phyloP scores from a whole-genome alignment of 345 rosid species.

The Populus tremula region DNA sequence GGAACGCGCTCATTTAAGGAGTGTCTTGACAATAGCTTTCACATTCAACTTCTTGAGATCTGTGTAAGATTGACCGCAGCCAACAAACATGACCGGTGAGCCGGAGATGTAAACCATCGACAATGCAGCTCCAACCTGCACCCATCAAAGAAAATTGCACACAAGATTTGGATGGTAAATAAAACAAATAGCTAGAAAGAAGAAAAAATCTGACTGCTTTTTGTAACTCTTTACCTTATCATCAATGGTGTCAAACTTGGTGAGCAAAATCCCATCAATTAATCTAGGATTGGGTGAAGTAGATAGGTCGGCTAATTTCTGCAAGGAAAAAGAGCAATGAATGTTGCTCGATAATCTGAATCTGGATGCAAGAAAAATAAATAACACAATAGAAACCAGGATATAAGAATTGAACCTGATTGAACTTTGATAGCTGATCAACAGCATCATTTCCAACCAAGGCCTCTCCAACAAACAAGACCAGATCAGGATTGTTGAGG shows the following conservation, averaged over 20 bases:
- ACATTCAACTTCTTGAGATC: slow-evolving; percentile 92
- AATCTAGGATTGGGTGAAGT: slow-evolving; percentile 60
- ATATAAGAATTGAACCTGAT: slow-evolving; percentile 55
- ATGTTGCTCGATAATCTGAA: slow-evolving; percentile 10
- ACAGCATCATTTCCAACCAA: slow-evolving; percentile 98
- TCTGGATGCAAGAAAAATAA: neutral
- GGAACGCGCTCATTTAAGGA: slow-evolving; percentile 59
- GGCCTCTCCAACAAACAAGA: slow-evolving; percentile 98
- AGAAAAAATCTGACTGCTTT: neutral
- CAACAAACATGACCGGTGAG: slow-evolving; percentile 98
- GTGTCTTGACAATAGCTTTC: slow-evolving; percentile 85
- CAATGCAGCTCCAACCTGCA: slow-evolving; percentile 94
- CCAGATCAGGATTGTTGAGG: slow-evolving; percentile 85
- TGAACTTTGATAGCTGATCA: slow-evolving; percentile 90
- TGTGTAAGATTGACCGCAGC: slow-evolving; percentile 95
- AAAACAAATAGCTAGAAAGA: neutral
- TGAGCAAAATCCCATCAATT: slow-evolving; percentile 95
- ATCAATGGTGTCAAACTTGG: slow-evolving; percentile 93
- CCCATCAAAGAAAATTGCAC: neutral
- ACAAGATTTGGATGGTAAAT: neutral
- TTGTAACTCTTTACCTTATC: slow-evolving; percentile 60
- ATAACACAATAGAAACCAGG: neutral
- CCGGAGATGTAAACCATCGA: slow-evolving; percentile 97
- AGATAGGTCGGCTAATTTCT: slow-evolving; percentile 92
- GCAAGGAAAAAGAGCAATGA: slow-evolving; percentile 9